These are phyloP conservation scores for Lactifluus pinguis DNA, from an alignment of 768 basidiomycete species.

Conservation along the genomic window DNA sequence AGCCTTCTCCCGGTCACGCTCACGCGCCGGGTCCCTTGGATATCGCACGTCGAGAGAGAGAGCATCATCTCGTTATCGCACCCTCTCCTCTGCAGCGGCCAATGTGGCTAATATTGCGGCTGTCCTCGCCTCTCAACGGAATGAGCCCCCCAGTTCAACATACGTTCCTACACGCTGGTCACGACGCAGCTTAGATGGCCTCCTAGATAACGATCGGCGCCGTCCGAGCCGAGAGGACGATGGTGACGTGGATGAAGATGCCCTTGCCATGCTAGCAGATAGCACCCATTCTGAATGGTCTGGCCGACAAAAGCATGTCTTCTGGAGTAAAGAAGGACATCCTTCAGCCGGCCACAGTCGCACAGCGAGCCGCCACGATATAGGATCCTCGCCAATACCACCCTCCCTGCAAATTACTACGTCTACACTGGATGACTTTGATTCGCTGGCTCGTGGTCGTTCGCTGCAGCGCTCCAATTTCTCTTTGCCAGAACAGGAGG, in stretches of 20 bases:
- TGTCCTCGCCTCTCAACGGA: conserved; percentile 56
- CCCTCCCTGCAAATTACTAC: conserved; percentile 26
- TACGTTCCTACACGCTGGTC: conserved; percentile 25
- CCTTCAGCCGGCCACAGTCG: conserved; percentile 24
- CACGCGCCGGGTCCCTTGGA: conserved; percentile 31
- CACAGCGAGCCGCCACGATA: conserved; percentile 25
- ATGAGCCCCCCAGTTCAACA: conserved; percentile 26
- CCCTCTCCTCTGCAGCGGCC: conserved; percentile 57
- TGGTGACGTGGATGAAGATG: conserved; percentile 40
- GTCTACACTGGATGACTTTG: conserved; percentile 5
- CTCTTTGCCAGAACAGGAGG: conserved; percentile 13
- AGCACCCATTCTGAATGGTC: conserved; percentile 69
- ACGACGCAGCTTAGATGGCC: conserved; percentile 24
- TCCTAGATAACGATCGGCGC: conserved; percentile 20
- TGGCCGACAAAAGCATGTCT: conserved; percentile 42
- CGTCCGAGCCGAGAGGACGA: conserved; percentile 30
- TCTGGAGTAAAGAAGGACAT: conserved; percentile 57
- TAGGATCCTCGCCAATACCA: conserved; percentile 22
- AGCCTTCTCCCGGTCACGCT: conserved; percentile 32
- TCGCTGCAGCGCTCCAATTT: conserved; percentile 33
- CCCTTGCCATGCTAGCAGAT: conserved; percentile 51
- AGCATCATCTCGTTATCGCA: conserved; percentile 53
- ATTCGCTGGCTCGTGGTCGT: conserved; percentile 33
- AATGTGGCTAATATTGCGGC: conserved; percentile 60
- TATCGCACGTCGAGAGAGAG: conserved; percentile 46